phyloP scores from a whole-genome alignment of 192 early-diverging fungal species.

The Coemansia sp. region DNA sequence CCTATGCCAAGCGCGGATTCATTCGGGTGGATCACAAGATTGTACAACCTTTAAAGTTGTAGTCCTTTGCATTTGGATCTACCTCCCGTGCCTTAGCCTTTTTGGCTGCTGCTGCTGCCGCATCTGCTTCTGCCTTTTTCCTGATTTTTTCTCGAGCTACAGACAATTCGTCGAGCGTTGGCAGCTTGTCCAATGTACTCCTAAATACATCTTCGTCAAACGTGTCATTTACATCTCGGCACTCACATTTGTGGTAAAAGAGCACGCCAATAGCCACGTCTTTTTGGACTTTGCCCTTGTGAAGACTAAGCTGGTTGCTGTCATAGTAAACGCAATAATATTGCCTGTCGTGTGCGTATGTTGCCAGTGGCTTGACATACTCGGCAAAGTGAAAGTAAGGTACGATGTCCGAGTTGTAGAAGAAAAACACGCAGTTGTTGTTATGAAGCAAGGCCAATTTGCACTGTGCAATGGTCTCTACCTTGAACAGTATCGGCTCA shows the following conservation, averaged over 20 bases:
- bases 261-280: background rate
- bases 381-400: background rate
- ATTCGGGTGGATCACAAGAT: too few relatives aligned
- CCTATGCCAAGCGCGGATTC: too few relatives aligned
- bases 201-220: background rate
- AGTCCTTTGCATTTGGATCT: too few relatives aligned
- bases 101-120: background rate
- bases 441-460: background rate
- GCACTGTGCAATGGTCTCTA: background rate
- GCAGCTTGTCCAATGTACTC: background rate
- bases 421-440: background rate
- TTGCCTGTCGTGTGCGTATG: background rate
- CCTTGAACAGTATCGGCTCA: too few relatives aligned
- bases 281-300: background rate
- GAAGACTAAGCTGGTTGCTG: background rate
- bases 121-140: background rate
- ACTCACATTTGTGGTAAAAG: background rate
- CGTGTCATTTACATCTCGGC: background rate
- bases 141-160: background rate
- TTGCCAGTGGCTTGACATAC: background rate
- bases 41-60: too few relatives aligned
- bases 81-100: too few relatives aligned
- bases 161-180: background rate
- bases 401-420: background rate
- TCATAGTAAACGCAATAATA: background rate